Conservation (phyloP, 306 rosid species). For the Parietaria judaica region DNA sequence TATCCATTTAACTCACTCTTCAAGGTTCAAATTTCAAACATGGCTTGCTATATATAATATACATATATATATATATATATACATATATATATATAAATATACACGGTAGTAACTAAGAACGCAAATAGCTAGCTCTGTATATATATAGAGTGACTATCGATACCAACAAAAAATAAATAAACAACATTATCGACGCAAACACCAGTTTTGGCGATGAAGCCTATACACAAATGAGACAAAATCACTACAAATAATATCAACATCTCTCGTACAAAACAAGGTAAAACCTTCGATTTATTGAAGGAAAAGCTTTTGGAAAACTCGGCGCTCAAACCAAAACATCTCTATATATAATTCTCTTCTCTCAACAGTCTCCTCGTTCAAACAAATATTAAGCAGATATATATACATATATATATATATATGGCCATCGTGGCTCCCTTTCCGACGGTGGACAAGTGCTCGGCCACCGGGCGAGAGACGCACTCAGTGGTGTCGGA, state of each 20-base stretch:
- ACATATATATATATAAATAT: too few species aligned
- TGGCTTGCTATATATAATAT: too few species aligned
- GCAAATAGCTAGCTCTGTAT: too few species aligned
- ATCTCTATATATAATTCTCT: conserved; percentile 7
- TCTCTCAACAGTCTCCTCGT: not conserved
- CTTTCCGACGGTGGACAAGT: conserved; percentile 49
- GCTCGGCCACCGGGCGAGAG: conserved; percentile 52
- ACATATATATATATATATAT: too few species aligned
- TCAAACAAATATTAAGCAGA: too few species aligned
- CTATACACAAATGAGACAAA: conserved; percentile 5
- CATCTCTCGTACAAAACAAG: not conserved
- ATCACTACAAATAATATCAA: not conserved
- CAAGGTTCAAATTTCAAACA: too few species aligned
- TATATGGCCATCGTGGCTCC: conserved; percentile 3
- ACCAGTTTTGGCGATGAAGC: not conserved
- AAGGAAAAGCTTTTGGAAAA: conserved; percentile 18
- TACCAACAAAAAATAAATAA: too few species aligned
- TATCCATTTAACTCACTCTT: too few species aligned
- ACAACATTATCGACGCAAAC: not conserved
- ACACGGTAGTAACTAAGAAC: not conserved
- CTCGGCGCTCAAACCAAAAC: conserved; percentile 4
- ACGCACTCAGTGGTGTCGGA: conserved; percentile 69
- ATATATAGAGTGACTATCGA: too few species aligned
- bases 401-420: not conserved
- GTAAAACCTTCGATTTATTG: too few species aligned